These are phyloP conservation scores for Solidago caesia DNA, from an alignment of 129 eudicot species.

Conservation along the genomic window DNA sequence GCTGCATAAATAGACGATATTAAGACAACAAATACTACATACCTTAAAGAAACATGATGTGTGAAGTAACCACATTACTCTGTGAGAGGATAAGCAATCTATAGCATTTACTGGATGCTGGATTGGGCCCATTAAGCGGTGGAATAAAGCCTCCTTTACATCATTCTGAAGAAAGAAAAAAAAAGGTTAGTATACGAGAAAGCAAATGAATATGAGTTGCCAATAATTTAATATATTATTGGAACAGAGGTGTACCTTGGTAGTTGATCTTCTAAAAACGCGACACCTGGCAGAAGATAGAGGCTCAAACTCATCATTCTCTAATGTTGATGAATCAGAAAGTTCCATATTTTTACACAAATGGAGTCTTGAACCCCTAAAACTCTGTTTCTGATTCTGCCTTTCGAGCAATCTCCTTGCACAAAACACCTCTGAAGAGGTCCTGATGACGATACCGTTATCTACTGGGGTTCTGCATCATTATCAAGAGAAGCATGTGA, in stretches of 20 bases:
- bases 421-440: constrained; percentile 59
- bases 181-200: constrained; percentile 9
- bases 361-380: constrained; percentile 64
- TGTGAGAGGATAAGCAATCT: constrained; percentile 46
- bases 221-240: neutral
- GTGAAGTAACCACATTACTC: constrained; percentile 21
- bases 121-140: constrained; percentile 72
- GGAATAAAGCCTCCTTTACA: constrained; percentile 52
- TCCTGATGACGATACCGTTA: constrained; percentile 67
- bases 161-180: constrained; percentile 32
- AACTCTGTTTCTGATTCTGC: constrained; percentile 49
- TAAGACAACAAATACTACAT: neutral
- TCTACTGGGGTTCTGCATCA: constrained; percentile 64
- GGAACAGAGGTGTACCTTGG: constrained; percentile 43
- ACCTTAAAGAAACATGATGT: neutral
- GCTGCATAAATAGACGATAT: constrained; percentile 19
- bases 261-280: constrained; percentile 42
- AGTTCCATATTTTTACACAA: constrained; percentile 40
- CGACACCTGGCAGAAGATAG: constrained; percentile 91
- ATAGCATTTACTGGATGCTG: constrained; percentile 58
- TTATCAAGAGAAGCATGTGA: constrained; percentile 22
- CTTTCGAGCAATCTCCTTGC: constrained; percentile 44
- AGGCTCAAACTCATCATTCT: constrained; percentile 45
- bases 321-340: constrained; percentile 38
- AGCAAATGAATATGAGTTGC: neutral